phyloP scores from a whole-genome alignment of 1,284 basidiomycete genomes.

The Wallemia mellicola region DNA sequence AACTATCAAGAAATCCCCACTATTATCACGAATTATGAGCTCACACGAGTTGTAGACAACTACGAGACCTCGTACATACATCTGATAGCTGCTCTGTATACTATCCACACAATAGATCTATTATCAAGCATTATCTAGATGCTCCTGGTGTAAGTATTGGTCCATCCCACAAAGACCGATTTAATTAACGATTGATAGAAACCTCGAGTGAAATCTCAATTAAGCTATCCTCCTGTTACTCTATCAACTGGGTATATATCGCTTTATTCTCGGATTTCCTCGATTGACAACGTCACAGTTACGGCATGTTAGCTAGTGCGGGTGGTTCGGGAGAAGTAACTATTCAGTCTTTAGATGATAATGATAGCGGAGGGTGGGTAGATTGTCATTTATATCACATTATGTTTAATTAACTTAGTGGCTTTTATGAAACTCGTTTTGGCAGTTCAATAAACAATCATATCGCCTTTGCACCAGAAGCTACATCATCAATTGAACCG shows the following conservation, averaged over 20 bases:
- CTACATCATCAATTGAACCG: constrained; percentile 14
- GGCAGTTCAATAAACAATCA: background rate
- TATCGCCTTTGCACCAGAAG: background rate
- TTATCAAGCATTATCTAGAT: background rate
- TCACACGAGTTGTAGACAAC: background rate
- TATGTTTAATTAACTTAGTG: background rate
- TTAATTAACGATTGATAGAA: background rate
- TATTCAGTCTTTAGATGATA: background rate
- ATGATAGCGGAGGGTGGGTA: background rate
- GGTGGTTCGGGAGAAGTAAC: background rate
- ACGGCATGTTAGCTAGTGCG: background rate
- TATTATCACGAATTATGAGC: too few relatives aligned
- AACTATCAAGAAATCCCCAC: too few relatives aligned
- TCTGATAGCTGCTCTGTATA: background rate
- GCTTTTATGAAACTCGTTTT: background rate
- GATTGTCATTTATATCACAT: too few relatives aligned
- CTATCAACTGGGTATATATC: background rate
- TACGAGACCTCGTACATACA: background rate
- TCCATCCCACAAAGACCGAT: too few relatives aligned
- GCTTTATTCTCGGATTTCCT: too few relatives aligned
- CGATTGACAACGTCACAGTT: too few relatives aligned
- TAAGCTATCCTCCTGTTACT: background rate
- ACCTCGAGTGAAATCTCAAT: background rate
- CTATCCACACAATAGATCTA: background rate
- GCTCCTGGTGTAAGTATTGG: background rate